These are phyloP conservation scores for Ramaria rubella DNA, from an alignment of 768 basidiomycete species.

Conservation along the genomic window DNA sequence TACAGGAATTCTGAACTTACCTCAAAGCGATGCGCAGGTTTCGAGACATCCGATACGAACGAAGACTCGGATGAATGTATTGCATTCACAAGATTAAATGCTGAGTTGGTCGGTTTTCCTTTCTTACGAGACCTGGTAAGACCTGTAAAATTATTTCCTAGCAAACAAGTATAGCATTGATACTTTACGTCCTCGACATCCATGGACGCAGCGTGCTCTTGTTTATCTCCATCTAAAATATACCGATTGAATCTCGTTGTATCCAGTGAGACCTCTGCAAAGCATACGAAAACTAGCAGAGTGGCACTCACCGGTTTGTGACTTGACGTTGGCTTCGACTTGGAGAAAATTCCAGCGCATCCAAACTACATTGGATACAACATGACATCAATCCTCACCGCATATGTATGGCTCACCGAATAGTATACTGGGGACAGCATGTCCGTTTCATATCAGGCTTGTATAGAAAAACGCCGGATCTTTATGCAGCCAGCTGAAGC, in stretches of 20 bases:
- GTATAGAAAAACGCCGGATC: slow-evolving; percentile 76
- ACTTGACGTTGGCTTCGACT: slow-evolving; percentile 72
- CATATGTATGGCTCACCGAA: slow-evolving; percentile 50
- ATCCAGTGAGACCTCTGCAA: background rate
- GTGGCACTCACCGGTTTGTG: slow-evolving; percentile 49
- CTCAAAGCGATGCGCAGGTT: slow-evolving; percentile 51
- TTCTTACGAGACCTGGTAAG: slow-evolving; percentile 16
- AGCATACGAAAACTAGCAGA: background rate
- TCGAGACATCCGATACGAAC: slow-evolving; percentile 22
- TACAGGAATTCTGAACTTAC: slow-evolving; percentile 28
- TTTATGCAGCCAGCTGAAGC: background rate
- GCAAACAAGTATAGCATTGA: background rate
- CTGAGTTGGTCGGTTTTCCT: slow-evolving; percentile 15
- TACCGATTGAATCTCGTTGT: slow-evolving; percentile 64
- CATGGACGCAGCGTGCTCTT: slow-evolving; percentile 29
- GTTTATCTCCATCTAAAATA: slow-evolving; percentile 39
- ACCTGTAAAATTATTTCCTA: background rate
- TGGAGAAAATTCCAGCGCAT: slow-evolving; percentile 57
- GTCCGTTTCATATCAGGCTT: slow-evolving; percentile 75
- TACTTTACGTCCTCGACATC: slow-evolving; percentile 18
- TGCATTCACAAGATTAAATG: slow-evolving; percentile 39
- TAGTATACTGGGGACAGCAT: slow-evolving; percentile 94
- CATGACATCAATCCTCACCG: slow-evolving; percentile 14
- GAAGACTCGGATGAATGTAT: slow-evolving; percentile 52
- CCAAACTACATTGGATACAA: slow-evolving; percentile 43